Evolutionary conservation across 2,329 filamentous ascomycete species (phyloP).

Genomic region (Colletotrichum brevisporum): DNA sequence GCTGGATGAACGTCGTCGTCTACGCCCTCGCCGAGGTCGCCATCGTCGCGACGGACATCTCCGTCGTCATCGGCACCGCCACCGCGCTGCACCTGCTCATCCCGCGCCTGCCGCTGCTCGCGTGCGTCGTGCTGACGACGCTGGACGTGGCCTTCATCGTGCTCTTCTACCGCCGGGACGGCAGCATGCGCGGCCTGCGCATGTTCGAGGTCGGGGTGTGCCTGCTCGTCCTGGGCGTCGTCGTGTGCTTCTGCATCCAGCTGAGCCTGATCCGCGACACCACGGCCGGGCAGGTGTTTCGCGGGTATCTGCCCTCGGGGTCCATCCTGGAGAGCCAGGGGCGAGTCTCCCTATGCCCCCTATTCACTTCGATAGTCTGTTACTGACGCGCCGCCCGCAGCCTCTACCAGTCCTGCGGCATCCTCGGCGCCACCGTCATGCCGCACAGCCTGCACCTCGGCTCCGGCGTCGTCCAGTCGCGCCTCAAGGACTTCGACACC

Average conservation of each 20-base stretch:
- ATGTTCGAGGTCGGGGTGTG: constrained; percentile 76
- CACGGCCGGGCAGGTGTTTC: constrained; percentile 71
- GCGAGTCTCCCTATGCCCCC: constrained; percentile 46
- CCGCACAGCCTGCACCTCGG: constrained; percentile 78
- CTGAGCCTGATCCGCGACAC: constrained; percentile 72
- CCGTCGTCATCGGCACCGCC: constrained; percentile 80
- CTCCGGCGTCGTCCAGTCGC: constrained; percentile 77
- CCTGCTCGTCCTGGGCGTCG: constrained; percentile 74
- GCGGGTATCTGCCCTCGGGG: constrained; percentile 75
- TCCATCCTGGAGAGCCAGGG: constrained; percentile 71
- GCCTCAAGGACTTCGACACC: constrained; percentile 74
- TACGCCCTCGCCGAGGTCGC: constrained; percentile 76
- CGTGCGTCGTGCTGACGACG: constrained; percentile 77
- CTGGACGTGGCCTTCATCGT: constrained; percentile 77
- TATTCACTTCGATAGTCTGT: no score
- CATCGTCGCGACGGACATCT: constrained; percentile 80
- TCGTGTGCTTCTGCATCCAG: constrained; percentile 79
- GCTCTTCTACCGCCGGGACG: constrained; percentile 74
- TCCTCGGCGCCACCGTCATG: constrained; percentile 84
- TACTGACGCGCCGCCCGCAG: no score
- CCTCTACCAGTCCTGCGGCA: constrained; percentile 80
- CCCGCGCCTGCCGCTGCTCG: constrained; percentile 74
- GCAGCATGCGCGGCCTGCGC: constrained; percentile 70
- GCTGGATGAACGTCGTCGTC: constrained; percentile 73
- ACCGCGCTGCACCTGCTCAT: constrained; percentile 78